Conservation (phyloP, 495 filamentous ascomycete species). For the Trichoderma erinaceum region DNA sequence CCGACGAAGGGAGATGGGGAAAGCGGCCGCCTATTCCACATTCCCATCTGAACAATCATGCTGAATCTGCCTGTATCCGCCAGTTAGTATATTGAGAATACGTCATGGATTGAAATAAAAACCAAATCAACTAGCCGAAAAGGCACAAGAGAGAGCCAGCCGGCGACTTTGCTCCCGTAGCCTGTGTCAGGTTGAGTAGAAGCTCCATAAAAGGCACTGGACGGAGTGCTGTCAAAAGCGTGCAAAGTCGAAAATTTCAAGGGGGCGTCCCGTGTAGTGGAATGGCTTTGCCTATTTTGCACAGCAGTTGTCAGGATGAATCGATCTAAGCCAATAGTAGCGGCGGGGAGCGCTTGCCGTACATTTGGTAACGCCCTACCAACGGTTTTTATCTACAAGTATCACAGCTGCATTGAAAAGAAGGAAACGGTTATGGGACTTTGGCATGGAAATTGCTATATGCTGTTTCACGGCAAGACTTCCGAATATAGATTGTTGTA, state of each 20-base stretch:
- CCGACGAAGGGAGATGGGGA: not conserved
- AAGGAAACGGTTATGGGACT: too few species aligned
- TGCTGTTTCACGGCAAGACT: too few species aligned
- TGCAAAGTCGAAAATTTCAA: not conserved
- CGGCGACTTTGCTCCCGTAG: not conserved
- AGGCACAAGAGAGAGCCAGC: not conserved
- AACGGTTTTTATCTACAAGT: too few species aligned
- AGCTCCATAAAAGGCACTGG: not conserved
- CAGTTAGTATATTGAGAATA: not conserved
- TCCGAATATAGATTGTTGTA: too few species aligned
- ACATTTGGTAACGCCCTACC: too few species aligned
- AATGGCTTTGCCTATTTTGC: not conserved
- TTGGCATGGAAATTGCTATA: too few species aligned
- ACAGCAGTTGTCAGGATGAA: not conserved
- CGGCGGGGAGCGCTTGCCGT: not conserved
- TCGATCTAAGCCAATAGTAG: not conserved
- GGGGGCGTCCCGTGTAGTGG: not conserved
- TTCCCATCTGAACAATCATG: not conserved
- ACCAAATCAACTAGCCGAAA: not conserved
- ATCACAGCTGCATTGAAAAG: too few species aligned
- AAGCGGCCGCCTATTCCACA: not conserved
- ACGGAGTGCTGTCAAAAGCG: not conserved
- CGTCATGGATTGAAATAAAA: not conserved
- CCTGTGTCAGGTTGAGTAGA: not conserved
- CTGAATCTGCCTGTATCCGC: not conserved